Evolutionary conservation across 73 alveolate genomes (phyloP).

Genomic region (Paramecium bursaria): DNA sequence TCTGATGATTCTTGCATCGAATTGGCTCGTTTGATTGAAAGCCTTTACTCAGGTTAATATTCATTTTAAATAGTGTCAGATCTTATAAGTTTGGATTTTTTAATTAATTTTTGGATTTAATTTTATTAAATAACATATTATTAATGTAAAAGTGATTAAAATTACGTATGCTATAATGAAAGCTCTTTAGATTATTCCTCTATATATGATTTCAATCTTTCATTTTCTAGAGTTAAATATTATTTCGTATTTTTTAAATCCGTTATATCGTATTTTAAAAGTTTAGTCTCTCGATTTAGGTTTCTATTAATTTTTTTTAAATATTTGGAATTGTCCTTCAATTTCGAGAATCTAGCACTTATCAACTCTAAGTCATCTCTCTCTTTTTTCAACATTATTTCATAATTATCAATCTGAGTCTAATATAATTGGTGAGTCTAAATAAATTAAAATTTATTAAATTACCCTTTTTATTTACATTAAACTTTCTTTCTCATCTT

Average conservation of each 20-base stretch:
- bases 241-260: conserved; percentile 12
- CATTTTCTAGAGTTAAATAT: conserved; percentile 19
- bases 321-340: conserved; percentile 34
- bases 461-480: background rate
- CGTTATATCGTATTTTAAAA: background rate
- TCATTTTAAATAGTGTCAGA: too few species aligned
- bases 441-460: too few species aligned
- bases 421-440: conserved; percentile 34
- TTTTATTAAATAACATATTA: too few species aligned
- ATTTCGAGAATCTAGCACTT: conserved; percentile 28
- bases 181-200: too few species aligned
- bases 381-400: background rate
- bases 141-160: too few species aligned
- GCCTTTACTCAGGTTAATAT: too few species aligned
- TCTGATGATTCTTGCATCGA: too few species aligned
- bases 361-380: background rate
- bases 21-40: too few species aligned
- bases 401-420: conserved; percentile 7
- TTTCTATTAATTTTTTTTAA: conserved; percentile 25
- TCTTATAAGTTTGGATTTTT: too few species aligned
- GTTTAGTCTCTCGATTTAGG: background rate
- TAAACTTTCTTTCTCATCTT: background rate
- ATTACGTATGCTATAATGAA: too few species aligned
- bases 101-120: too few species aligned
- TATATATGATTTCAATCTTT: conserved; percentile 21